Percentiles rank a stretch among this genome's conserved stretches.
Conservation (phyloP, 202 grass and related monocot species). For the Schoenoplectus tabernaemontani region DNA sequence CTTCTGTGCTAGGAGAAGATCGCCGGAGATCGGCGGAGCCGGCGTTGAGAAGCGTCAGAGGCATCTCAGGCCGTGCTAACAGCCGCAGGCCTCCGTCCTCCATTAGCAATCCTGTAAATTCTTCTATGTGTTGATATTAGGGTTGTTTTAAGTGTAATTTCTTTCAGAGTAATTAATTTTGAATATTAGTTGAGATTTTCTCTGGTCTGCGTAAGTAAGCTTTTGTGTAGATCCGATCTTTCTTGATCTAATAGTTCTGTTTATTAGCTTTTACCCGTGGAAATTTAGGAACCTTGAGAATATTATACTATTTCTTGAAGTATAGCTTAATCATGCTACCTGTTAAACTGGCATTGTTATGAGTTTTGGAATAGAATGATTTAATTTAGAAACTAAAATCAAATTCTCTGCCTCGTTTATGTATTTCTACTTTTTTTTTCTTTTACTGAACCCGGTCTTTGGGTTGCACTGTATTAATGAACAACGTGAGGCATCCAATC, state of each 20-base stretch:
- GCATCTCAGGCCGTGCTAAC: background rate
- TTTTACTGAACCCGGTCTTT: no score
- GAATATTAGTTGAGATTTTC: background rate
- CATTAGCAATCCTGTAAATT: conserved; percentile 16
- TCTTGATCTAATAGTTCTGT: background rate
- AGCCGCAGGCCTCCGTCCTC: conserved; percentile 19
- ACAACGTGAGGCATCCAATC: background rate
- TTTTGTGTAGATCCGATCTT: background rate
- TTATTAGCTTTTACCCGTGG: background rate
- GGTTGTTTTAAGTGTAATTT: background rate
- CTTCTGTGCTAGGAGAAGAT: background rate
- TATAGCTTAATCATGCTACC: background rate
- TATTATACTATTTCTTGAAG: no score
- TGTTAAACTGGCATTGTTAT: background rate
- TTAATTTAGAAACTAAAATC: background rate
- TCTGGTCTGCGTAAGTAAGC: background rate
- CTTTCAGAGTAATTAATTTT: background rate
- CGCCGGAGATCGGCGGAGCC: background rate
- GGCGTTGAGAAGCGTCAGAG: background rate
- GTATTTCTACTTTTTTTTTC: background rate
- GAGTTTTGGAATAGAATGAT: background rate
- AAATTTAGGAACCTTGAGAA: background rate
- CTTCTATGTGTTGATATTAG: background rate
- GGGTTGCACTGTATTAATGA: background rate
- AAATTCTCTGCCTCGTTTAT: background rate